Base-by-base conservation (phyloP, 2,329 filamentous ascomycete species). In the Epicoccum sorghinum region DNA sequence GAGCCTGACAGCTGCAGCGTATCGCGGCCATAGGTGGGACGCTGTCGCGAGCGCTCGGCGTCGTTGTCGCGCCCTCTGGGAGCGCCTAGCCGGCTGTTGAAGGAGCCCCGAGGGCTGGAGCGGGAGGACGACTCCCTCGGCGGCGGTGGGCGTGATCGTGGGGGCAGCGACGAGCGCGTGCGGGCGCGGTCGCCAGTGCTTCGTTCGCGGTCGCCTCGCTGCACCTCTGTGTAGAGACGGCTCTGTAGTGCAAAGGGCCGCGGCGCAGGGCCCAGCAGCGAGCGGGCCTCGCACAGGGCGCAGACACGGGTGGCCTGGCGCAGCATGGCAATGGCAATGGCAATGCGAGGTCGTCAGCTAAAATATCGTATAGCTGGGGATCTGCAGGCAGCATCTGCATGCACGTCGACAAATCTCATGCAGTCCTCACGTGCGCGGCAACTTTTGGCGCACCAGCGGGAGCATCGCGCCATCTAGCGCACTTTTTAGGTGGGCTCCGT, bases 1-100 rank as follows among this genome's bases (percentile, higher is more conserved):
- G 62, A 61, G 30, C 75, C 73, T 9, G 82, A 82, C 18, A 85
- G 74, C 6, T 75, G 71, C 80, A 84, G 84, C 41, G 47, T 46
- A 43, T 55, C 52, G 33, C 80, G 76, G 12, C 52, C 47, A 9
- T 55, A 23, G 1, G 52, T 50, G 13, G 52, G 47, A n/a, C 52
- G 52, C 33, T 55, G 52, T 30, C 52, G 52, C 10, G 52, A 40
- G 46, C 46, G 36, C 8, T 55, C 52, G 27, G 36, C 52, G 10
- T 33, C 32, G n/a, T 47, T 24, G 45, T 41, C 13, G 40, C 36
- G 49, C 10, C 24, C 41, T 35, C 41, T 18, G 13, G 48, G 48
- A 14, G 50, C 33, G 22, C 44, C 44, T 7, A 53, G 44, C 4
- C 51, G 51, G 3, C 44, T 22, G 51, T 53, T 53, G 50, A 53